Evolutionary conservation across 106 monocot genomes (phyloP), one percentile per base, ranked within the genome.

Genomic region (Agapanthus africanus): DNA sequence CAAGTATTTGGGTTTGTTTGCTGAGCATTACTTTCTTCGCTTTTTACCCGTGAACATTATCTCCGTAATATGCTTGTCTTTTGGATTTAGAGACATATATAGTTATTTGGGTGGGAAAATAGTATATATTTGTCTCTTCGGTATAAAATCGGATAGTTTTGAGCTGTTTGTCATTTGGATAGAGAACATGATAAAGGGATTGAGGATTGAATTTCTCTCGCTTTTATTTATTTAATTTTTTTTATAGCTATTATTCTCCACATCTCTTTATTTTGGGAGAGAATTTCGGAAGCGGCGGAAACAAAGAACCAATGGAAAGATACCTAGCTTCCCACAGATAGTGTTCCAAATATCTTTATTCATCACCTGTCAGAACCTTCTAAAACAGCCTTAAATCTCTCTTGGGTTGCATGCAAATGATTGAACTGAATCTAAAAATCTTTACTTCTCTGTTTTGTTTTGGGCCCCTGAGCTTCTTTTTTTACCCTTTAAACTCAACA

Each of bases 311-410:
- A 18, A 62, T 38, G 27, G 23, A 63, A 38, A 63, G 37, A 63
- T 37, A 69, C 89, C 64, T 82, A 59, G 65, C 90, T 85, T 90
- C 85, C 77, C 85, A 68, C 46, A 18, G 68, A 63, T 32, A 19
- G 49, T 68, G 49, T 68, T 68, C 49, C 68, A 34, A 80, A 78
- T 79, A 74, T 75, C 86, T 86, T 86, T 84, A 79, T 83, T 79
- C 81, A 83, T 81, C 30, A 59, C 49, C 73, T 78, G 68, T 50
- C 32, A 68, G 75, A 67, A 75, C 54, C 87, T 87, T 87, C 87
- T 83, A 80, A 83, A 80, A 72, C 82, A 83, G 83, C 79, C 82
- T 80, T 80, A 77, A 67, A 76, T 61, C 76, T 74, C 40, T 14
- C 66, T 70, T 40, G 23, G 65, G 65, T 40, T 42, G 11, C 16